A percentile compares a stretch with the other conserved stretches of the same genome.
phyloP scores from a whole-genome alignment of 169 alveolate species.

The Fabrea salina region DNA sequence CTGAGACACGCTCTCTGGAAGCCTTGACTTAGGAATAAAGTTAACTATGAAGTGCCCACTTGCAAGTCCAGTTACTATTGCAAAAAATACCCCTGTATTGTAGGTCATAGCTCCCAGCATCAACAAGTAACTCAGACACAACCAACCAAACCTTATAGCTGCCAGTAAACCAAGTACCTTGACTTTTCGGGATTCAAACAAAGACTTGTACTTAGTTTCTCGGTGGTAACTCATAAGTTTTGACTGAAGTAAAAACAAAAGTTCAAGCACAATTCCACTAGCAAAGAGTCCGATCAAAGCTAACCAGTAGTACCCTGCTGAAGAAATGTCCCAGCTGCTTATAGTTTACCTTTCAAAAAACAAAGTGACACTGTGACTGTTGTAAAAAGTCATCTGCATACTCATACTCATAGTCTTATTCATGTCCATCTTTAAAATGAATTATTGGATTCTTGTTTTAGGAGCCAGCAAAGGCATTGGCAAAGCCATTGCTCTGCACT shows the following conservation, averaged over 20 bases:
- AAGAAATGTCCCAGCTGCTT: background rate
- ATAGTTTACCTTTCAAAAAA: conserved; percentile 19
- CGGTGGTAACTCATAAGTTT: background rate
- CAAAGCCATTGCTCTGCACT: background rate
- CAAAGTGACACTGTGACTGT: background rate
- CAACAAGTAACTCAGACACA: conserved; percentile 29
- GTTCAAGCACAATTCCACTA: background rate
- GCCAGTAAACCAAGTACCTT: background rate
- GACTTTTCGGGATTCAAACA: background rate
- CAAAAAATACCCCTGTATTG: conserved; percentile 30
- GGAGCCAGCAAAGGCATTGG: background rate
- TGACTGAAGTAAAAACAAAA: background rate
- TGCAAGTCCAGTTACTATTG: conserved; percentile 29
- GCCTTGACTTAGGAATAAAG: too few relatives aligned
- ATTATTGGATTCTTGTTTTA: background rate
- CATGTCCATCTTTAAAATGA: background rate
- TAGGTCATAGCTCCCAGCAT: conserved; percentile 44
- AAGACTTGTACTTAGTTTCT: background rate
- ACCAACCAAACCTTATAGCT: background rate
- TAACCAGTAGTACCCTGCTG: conserved; percentile 1
- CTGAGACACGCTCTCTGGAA: too few relatives aligned
- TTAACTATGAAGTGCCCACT: conserved; percentile 33
- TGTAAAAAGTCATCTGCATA: conserved; percentile 31
- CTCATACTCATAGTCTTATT: background rate
- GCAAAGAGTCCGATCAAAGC: conserved; percentile 21